Evolutionary conservation across 768 basidiomycete species (phyloP), one percentile per base, ranked within the genome.

Genomic region (Lentinus brumalis): DNA sequence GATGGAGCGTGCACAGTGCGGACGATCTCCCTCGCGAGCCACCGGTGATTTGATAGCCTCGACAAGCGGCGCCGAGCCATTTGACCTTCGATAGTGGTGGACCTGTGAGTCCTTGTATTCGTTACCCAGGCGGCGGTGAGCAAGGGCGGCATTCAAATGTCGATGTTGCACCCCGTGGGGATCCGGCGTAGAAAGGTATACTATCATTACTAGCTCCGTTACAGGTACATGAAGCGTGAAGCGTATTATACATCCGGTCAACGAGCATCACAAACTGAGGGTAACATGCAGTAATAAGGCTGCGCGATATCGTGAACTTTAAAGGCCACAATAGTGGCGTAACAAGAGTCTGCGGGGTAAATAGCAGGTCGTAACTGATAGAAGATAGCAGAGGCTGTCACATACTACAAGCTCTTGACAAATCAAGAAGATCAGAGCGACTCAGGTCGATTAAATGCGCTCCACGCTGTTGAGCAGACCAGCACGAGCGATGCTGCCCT

Each of bases 401-500:
- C 10, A 26, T 12, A 26, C 46, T 26, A 10, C 18, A 49, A 26
- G n/a, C n/a, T 16, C 15, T 14, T 18, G 18, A n/a, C 18, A 5
- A 5, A 2, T 18, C 46, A 49, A 14, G 46, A 8, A 45, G 21
- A 21, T 16, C 21, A 12, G 7, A 14, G 12, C 46, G 21, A 9
- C 21, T 26, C 8, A 1, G 6, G 6, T 9, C 45, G 18, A 7
- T 62, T 35, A 67, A 8, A 65, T 56, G 35, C 83, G 75, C 41
- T 83, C 65, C 16, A 87, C 71, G 67, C 79, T 80, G 72, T 75
- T 82, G 63, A 88, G 70, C 51, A 88, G 64, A 50, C 81, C 86
- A 21, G 78, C 81, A 35, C 83, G 81, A 29, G 80, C 78, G 35
- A 78, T 76, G 21, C 58, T 31, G 58, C 71, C 71, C 51, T 78